A percentile compares a stretch with the other conserved stretches of the same genome.
Conservation (phyloP, 495 filamentous ascomycete genomes). For the Talaromyces proteolyticus region DNA sequence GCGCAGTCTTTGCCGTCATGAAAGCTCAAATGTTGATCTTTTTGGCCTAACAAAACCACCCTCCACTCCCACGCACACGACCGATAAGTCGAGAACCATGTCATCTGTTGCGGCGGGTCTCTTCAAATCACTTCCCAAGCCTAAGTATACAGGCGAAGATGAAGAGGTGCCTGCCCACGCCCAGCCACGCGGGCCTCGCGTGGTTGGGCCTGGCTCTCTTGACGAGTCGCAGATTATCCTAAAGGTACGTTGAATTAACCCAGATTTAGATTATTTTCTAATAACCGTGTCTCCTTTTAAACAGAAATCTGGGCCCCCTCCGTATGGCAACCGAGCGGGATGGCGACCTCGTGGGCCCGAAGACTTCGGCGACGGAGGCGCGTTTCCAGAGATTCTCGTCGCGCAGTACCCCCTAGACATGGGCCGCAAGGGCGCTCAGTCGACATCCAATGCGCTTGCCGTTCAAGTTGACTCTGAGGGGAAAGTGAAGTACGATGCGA, state of each 20-base stretch:
- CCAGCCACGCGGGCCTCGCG: slow-evolving; percentile 69
- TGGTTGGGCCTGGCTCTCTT: slow-evolving; percentile 69
- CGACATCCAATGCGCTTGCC: slow-evolving; percentile 79
- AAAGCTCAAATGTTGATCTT: neutral
- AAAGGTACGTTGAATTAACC: slow-evolving; percentile 47
- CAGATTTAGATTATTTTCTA: too few relatives aligned
- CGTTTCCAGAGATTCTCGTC: slow-evolving; percentile 89
- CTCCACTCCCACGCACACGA: neutral
- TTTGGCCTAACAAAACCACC: neutral
- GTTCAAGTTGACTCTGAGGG: slow-evolving; percentile 87
- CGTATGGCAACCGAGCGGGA: slow-evolving; percentile 76
- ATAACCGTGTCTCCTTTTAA: too few relatives aligned
- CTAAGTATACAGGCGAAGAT: slow-evolving; percentile 80
- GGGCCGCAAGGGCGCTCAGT: slow-evolving; percentile 68
- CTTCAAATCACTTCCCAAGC: slow-evolving; percentile 78
- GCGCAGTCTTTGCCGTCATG: slow-evolving; percentile 11
- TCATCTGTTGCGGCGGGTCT: slow-evolving; percentile 70
- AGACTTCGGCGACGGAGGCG: slow-evolving; percentile 94
- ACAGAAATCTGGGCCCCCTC: slow-evolving; percentile 77
- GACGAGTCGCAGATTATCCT: slow-evolving; percentile 85
- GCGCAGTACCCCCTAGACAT: slow-evolving; percentile 95
- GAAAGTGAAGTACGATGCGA: slow-evolving; percentile 94
- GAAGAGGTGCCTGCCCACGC: slow-evolving; percentile 71
- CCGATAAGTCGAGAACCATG: slow-evolving; percentile 36
- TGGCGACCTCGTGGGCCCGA: slow-evolving; percentile 83